phyloP scores from a whole-genome alignment of 2,329 filamentous ascomycete genomes.

The Fusarium annulatum region DNA sequence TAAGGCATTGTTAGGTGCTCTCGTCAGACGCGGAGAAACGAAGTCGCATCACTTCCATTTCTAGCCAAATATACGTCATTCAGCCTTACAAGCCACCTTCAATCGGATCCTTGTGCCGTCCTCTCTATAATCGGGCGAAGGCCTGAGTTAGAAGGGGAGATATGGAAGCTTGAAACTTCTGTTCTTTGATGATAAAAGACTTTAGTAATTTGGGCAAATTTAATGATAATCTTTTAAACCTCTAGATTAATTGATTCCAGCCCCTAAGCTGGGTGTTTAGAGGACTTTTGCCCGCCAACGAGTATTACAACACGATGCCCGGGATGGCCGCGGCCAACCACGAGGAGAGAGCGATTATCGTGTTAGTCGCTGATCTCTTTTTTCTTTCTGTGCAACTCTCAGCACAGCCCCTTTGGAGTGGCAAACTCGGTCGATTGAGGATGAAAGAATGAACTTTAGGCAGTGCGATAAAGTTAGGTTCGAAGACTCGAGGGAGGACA shows the following conservation, averaged over 20 bases:
- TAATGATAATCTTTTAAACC: not conserved
- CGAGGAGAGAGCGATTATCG: not conserved
- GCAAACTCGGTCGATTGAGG: too few species aligned
- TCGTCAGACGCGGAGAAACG: not conserved
- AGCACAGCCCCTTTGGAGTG: too few species aligned
- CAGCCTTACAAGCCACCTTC: not conserved
- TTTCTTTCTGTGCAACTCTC: not conserved
- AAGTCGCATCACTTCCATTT: not conserved
- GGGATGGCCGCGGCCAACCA: not conserved
- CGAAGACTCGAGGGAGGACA: too few species aligned
- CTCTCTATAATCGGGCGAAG: not conserved
- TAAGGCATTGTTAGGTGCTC: not conserved
- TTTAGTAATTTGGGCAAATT: not conserved
- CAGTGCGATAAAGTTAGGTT: too few species aligned
- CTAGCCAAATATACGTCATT: not conserved
- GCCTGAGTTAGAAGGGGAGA: fast-evolving
- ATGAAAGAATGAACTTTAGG: not conserved
- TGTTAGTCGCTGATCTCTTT: not conserved
- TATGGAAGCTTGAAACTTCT: too few species aligned
- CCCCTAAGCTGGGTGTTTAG: not conserved
- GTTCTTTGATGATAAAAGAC: not conserved
- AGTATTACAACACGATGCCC: not conserved
- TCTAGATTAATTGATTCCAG: not conserved
- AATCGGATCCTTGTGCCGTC: not conserved
- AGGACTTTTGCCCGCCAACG: not conserved